These are phyloP conservation scores for Xylaria sp. DNA, from an alignment of 2,329 filamentous ascomycete species.

Conservation along the genomic window DNA sequence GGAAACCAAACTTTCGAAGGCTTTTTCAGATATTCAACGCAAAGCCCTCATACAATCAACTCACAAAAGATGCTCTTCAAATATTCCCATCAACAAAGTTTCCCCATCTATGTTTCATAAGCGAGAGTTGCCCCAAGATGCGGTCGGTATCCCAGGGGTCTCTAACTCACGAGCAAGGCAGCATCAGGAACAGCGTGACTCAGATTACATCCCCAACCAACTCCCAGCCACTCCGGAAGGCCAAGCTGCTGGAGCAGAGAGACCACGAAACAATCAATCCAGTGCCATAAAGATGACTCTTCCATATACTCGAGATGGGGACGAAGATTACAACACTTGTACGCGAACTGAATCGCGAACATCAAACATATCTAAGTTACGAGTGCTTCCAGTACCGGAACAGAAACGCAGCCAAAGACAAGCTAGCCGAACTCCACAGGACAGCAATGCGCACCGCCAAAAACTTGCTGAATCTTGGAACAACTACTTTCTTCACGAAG, in stretches of 20 bases:
- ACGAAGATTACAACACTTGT: neutral
- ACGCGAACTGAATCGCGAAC: constrained; percentile 35
- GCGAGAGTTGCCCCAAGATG: neutral
- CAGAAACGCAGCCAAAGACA: constrained; percentile 1
- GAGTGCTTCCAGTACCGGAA: constrained; percentile 16
- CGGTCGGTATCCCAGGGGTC: neutral
- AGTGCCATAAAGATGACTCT: neutral
- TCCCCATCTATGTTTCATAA: constrained; percentile 6
- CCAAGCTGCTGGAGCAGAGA: neutral
- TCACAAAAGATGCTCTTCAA: neutral
- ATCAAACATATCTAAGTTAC: constrained; percentile 42
- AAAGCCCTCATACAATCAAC: constrained; percentile 35
- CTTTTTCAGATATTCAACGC: constrained; percentile 30
- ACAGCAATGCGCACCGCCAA: constrained; percentile 28
- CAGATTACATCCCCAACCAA: neutral
- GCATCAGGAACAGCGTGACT: neutral
- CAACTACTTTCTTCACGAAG: constrained; percentile 35
- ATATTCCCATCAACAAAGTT: neutral
- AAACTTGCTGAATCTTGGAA: constrained; percentile 41
- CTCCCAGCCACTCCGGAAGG: neutral
- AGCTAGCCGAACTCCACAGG: constrained; percentile 30
- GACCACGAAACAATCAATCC: neutral
- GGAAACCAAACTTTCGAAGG: constrained; percentile 19
- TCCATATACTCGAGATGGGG: neutral
- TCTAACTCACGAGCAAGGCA: neutral